These are phyloP conservation scores for Naematelia encephala DNA, from an alignment of 768 basidiomycete species.

Conservation along the genomic window DNA sequence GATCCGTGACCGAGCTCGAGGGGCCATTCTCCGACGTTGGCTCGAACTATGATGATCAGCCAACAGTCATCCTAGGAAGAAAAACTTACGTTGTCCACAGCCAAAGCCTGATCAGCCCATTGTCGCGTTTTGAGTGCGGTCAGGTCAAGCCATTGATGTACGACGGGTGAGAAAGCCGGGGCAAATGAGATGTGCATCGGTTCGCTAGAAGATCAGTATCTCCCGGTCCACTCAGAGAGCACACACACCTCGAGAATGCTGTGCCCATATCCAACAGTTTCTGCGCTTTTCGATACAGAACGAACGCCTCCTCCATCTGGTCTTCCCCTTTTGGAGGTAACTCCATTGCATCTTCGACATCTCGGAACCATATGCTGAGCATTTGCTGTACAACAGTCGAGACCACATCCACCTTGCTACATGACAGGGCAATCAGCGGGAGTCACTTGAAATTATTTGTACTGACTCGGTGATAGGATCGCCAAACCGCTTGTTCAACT, in stretches of 20 bases:
- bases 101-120: constrained; percentile 90
- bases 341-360: constrained; percentile 27
- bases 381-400: constrained; percentile 28
- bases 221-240: constrained; percentile 4
- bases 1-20: constrained; percentile 94
- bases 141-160: constrained; percentile 80
- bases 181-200: constrained; percentile 51
- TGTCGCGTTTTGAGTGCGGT: constrained; percentile 85
- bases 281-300: constrained; percentile 74
- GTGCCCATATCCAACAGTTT: constrained; percentile 72
- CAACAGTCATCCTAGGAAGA: background rate
- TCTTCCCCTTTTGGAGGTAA: constrained; percentile 10
- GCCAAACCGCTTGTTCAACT: constrained; percentile 80
- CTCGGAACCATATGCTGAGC: constrained; percentile 30
- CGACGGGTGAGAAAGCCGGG: constrained; percentile 80
- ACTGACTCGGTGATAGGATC: constrained; percentile 75
- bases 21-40: constrained; percentile 73
- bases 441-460: background rate
- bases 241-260: constrained; percentile 76
- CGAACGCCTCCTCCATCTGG: constrained; percentile 69
- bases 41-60: constrained; percentile 53
- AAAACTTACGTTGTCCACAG: constrained; percentile 67
- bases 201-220: constrained; percentile 9
- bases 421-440: background rate
- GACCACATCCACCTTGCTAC: constrained; percentile 28